Evolutionary conservation across 2,329 filamentous ascomycete species (phyloP).

Genomic region (Verticillium nonalfalfae): DNA sequence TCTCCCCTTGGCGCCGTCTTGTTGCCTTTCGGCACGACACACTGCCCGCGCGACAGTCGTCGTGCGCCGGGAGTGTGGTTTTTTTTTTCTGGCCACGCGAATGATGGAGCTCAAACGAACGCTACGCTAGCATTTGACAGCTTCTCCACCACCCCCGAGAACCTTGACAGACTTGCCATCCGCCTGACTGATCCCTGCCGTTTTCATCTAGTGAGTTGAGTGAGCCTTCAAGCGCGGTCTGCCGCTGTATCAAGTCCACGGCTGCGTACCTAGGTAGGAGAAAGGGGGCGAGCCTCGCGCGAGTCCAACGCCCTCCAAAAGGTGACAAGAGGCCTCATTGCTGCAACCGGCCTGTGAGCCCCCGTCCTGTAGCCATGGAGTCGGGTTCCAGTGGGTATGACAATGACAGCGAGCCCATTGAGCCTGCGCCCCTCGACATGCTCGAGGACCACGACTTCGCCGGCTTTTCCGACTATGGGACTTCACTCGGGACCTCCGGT

Average conservation of each 20-base stretch:
- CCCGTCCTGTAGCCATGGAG: neutral
- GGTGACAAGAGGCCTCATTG: neutral
- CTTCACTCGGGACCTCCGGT: conserved; percentile 28
- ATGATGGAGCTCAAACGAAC: neutral
- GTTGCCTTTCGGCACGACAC: neutral
- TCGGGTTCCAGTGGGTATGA: neutral
- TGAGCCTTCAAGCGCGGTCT: neutral
- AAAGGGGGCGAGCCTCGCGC: neutral
- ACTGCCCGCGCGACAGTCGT: neutral
- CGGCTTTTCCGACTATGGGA: conserved; percentile 31
- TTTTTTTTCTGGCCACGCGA: no score
- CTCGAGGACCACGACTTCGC: conserved; percentile 12
- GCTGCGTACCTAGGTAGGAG: neutral
- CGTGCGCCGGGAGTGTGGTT: neutral
- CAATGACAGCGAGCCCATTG: neutral
- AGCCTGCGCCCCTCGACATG: neutral
- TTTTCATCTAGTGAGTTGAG: neutral
- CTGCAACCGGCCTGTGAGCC: neutral
- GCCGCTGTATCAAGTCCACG: neutral
- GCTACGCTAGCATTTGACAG: neutral
- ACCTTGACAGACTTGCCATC: neutral
- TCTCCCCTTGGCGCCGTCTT: neutral
- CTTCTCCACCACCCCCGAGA: neutral
- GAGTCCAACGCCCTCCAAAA: neutral
- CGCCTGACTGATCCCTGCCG: neutral